phyloP scores from a whole-genome alignment of 2,329 filamentous ascomycete species.

The Xylaria sp. region DNA sequence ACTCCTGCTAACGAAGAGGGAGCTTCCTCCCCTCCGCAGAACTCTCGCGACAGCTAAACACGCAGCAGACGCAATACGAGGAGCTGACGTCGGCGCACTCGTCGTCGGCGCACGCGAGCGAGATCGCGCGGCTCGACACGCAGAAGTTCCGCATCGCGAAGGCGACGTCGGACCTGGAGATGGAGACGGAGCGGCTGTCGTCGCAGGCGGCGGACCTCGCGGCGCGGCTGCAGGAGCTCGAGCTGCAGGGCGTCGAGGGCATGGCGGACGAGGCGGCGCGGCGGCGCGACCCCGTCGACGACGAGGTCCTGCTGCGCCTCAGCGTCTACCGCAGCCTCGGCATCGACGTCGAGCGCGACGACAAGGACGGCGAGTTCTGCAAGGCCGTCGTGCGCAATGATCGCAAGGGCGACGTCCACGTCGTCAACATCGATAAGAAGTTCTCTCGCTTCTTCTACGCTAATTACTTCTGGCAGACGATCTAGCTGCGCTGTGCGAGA shows the following conservation, averaged over 20 bases:
- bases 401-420: constrained; percentile 89
- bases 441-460: constrained; percentile 93
- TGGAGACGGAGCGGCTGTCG: constrained; percentile 91
- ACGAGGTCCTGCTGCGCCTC: constrained; percentile 77
- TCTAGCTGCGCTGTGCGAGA: constrained; percentile 60
- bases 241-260: constrained; percentile 85
- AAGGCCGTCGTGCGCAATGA: constrained; percentile 88
- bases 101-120: constrained; percentile 79
- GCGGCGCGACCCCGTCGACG: constrained; percentile 62
- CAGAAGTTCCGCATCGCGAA: constrained; percentile 97
- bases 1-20: constrained; percentile 2
- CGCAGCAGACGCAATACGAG: constrained; percentile 77
- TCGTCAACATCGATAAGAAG: constrained; percentile 93
- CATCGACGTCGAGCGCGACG: constrained; percentile 85
- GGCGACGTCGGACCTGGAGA: constrained; percentile 85
- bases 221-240: constrained; percentile 80
- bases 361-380: constrained; percentile 79
- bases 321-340: constrained; percentile 92
- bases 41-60: constrained; percentile 79
- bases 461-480: constrained; percentile 93
- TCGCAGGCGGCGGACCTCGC: constrained; percentile 80
- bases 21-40: constrained; percentile 54
- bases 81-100: constrained; percentile 81
- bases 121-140: constrained; percentile 88
- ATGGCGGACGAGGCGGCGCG: constrained; percentile 52